Percentiles rank a stretch among this genome's conserved stretches.
Conservation (phyloP, 257 asterid genomes). For the Solanum corneliomulleri region DNA sequence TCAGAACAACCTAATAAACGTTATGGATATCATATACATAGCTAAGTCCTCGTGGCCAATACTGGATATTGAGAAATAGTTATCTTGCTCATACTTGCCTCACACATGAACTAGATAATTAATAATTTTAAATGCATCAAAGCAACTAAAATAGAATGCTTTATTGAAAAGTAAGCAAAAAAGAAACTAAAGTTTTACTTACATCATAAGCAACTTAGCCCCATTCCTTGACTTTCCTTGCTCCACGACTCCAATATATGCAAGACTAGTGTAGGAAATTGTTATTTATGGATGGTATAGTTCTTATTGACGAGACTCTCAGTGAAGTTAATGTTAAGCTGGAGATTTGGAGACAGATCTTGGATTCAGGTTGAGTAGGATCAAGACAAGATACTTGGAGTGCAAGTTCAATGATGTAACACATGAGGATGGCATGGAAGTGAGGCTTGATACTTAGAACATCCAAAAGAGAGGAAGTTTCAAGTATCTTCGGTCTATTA, state of each 20-base stretch:
- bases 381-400: background rate
- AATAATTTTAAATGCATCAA: background rate
- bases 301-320: background rate
- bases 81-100: background rate
- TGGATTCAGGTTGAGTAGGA: background rate
- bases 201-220: background rate
- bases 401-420: background rate
- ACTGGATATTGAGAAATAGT: background rate
- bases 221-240: background rate
- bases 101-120: background rate
- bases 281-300: background rate
- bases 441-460: background rate
- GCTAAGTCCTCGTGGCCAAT: background rate
- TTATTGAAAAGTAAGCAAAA: background rate
- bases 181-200: background rate
- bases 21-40: background rate
- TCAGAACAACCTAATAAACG: background rate
- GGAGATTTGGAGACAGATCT: background rate
- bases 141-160: background rate
- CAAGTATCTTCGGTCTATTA: background rate
- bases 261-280: background rate
- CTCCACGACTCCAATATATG: background rate
- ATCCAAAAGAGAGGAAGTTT: background rate
- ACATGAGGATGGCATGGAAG: background rate
- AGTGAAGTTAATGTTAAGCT: background rate